These are phyloP conservation scores for Rhodotorula kratochvilovae DNA, from an alignment of 768 basidiomycete species.

Conservation along the genomic window DNA sequence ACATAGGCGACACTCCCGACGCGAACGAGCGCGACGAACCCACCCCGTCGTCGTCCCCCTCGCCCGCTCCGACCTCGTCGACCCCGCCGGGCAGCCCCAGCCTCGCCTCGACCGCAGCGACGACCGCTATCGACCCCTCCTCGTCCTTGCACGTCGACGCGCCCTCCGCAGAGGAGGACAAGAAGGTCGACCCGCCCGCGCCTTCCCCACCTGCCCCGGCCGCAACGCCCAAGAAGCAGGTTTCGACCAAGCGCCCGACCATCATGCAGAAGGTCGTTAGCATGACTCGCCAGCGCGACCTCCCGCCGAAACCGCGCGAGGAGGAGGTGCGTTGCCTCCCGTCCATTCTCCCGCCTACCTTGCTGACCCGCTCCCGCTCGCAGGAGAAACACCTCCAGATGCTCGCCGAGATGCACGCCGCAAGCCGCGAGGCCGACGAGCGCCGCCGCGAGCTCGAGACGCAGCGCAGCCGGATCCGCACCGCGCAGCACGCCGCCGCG, in stretches of 20 bases:
- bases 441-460: constrained; percentile 55
- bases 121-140: neutral
- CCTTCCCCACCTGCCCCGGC: neutral
- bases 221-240: neutral
- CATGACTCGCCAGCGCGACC: constrained; percentile 72
- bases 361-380: neutral
- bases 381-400: constrained; percentile 68
- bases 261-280: constrained; percentile 72
- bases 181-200: neutral
- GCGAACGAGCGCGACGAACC: neutral
- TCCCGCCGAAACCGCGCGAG: constrained; percentile 73
- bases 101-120: neutral
- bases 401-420: constrained; percentile 84
- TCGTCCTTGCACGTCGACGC: neutral
- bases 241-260: constrained; percentile 52
- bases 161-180: neutral
- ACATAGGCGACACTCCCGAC: neutral
- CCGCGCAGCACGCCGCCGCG: constrained; percentile 62
- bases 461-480: constrained; percentile 63
- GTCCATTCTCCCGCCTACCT: too few species aligned
- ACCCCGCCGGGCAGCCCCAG: neutral
- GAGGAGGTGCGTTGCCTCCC: constrained; percentile 57
- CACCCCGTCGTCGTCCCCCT: neutral
- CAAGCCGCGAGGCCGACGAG: constrained; percentile 67
- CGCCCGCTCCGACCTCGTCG: neutral